These are phyloP conservation scores for Plectosphaerella cucumerina DNA, from an alignment of 2,329 filamentous ascomycete genomes.

Conservation along the genomic window DNA sequence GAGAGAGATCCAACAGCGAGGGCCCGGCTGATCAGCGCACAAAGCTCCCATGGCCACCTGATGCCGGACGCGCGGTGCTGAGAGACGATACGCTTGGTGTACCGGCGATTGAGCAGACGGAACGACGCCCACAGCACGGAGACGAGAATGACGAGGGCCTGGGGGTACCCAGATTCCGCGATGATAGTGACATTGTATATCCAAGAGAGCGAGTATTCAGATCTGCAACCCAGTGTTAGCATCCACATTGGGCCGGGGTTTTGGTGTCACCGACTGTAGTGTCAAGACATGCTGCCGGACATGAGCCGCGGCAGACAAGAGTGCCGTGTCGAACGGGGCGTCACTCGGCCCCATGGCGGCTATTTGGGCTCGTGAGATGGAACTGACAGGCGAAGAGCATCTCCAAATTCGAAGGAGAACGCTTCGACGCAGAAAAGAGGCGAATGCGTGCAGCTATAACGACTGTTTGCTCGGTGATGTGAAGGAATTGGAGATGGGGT, in stretches of 20 bases:
- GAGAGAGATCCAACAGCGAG: conserved; percentile 33
- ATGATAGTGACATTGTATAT: conserved; percentile 12
- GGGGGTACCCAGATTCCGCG: conserved; percentile 35
- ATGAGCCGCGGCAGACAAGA: not conserved
- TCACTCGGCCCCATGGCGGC: not conserved
- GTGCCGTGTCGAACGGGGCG: not conserved
- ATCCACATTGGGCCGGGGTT: not conserved
- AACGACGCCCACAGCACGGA: conserved; percentile 30
- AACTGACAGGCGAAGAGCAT: too few relatives aligned
- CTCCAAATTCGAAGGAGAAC: too few relatives aligned
- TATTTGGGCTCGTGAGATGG: not conserved
- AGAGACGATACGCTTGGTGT: conserved; percentile 18
- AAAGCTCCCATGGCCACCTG: conserved; percentile 36
- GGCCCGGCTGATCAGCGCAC: conserved; percentile 34
- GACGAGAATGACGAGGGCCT: conserved; percentile 29
- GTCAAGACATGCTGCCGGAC: not conserved
- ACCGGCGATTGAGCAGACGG: conserved; percentile 26
- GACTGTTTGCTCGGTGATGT: too few relatives aligned
- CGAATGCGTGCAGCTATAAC: too few relatives aligned
- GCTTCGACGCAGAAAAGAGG: too few relatives aligned
- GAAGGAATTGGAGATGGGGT: too few relatives aligned
- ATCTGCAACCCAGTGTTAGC: not conserved
- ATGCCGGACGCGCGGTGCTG: conserved; percentile 30
- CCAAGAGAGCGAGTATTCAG: not conserved
- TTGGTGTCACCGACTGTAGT: too few relatives aligned